phyloP scores from a whole-genome alignment of 2,329 filamentous ascomycete species.

The Monosporascus sp. region DNA sequence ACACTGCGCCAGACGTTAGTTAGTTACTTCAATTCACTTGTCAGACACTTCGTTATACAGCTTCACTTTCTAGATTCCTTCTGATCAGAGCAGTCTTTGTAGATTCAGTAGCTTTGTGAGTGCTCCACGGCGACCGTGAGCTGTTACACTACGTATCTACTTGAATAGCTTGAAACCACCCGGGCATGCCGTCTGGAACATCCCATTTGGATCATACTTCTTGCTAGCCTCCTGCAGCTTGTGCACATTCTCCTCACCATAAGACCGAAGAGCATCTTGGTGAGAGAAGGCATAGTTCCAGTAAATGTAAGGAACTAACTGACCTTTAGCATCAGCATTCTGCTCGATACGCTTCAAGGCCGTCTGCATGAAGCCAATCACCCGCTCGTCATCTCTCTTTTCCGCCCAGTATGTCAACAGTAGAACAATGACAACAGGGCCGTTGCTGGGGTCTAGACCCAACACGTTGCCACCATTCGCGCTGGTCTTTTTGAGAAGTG shows the following conservation, averaged over 20 bases:
- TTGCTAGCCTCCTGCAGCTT: slow-evolving; percentile 1
- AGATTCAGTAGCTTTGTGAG: not conserved
- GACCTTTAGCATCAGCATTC: slow-evolving; percentile 1
- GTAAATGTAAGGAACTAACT: slow-evolving; percentile 2
- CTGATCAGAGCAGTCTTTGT: not conserved
- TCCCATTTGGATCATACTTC: slow-evolving; percentile 3
- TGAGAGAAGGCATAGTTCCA: slow-evolving; percentile 3
- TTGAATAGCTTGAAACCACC: slow-evolving; percentile 3
- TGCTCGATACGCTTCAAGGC: slow-evolving; percentile 1
- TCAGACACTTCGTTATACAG: not conserved
- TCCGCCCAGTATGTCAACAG: slow-evolving; percentile 3
- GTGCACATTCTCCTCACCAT: slow-evolving; percentile 1
- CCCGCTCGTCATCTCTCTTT: slow-evolving; percentile 2
- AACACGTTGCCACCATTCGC: not conserved
- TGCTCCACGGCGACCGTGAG: not conserved
- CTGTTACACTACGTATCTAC: not conserved
- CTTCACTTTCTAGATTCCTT: not conserved
- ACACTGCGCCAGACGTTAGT: too few species aligned
- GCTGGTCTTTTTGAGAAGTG: not conserved
- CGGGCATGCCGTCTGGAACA: slow-evolving; percentile 1
- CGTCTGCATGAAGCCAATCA: slow-evolving; percentile 2
- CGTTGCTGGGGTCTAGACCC: not conserved
- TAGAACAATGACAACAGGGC: slow-evolving; percentile 2
- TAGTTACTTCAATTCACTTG: not conserved
- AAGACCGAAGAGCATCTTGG: slow-evolving; percentile 2